Evolutionary conservation across 495 filamentous ascomycete genomes (phyloP).

Genomic region (Talaromyces proteolyticus): DNA sequence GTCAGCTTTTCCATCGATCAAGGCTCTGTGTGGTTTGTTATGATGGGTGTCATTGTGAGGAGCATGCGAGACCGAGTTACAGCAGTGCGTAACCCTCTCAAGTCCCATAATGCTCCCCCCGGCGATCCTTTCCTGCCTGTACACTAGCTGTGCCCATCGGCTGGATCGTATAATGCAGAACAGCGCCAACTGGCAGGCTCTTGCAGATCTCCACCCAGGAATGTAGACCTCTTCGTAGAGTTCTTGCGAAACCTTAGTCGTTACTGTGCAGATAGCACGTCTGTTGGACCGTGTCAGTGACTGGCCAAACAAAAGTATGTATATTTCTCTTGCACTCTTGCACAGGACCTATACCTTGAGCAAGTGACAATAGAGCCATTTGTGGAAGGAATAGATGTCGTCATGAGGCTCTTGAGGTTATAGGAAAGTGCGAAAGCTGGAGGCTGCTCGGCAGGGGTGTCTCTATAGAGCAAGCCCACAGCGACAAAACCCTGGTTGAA

Average conservation of each 20-base stretch:
- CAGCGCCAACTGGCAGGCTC: constrained; percentile 5
- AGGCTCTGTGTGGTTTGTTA: background rate
- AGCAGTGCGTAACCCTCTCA: constrained; percentile 10
- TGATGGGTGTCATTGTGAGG: background rate
- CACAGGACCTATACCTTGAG: constrained; percentile 3
- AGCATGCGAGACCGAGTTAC: constrained; percentile 5
- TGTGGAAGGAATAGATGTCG: constrained; percentile 6
- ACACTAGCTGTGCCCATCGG: constrained; percentile 8
- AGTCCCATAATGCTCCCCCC: constrained; percentile 15
- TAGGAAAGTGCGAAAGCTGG: constrained; percentile 15
- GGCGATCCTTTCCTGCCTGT: constrained; percentile 9
- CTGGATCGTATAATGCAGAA: constrained; percentile 11
- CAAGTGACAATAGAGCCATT: constrained; percentile 8
- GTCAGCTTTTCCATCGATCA: background rate
- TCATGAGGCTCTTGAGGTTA: constrained; percentile 9
- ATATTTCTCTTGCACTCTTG: constrained; percentile 1
- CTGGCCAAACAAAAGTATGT: background rate
- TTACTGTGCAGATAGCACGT: constrained; percentile 9
- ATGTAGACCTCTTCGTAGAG: constrained; percentile 13
- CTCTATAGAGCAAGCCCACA: constrained; percentile 17
- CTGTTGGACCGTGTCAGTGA: constrained; percentile 4
- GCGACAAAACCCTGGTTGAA: constrained; percentile 14
- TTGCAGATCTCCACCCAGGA: constrained; percentile 2
- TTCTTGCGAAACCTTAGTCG: constrained; percentile 10
- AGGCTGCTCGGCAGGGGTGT: constrained; percentile 12